These are phyloP conservation scores for Boletus rufocinnamomeus DNA, from an alignment of 768 basidiomycete species.

Conservation along the genomic window DNA sequence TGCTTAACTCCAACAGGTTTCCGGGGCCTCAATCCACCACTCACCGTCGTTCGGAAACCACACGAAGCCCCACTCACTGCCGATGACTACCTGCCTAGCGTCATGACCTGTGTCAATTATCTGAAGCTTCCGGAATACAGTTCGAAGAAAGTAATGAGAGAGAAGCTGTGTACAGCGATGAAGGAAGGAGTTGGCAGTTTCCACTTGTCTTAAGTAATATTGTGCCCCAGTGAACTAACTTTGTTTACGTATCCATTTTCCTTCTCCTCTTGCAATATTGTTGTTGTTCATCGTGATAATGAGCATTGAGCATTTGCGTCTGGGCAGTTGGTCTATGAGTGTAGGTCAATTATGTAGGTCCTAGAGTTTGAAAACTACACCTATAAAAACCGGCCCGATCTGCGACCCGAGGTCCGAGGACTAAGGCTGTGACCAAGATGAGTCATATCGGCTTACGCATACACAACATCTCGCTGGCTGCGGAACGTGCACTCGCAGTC, in stretches of 20 bases:
- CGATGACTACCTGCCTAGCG: slow-evolving; percentile 94
- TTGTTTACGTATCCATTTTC: slow-evolving; percentile 24
- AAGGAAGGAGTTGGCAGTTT: slow-evolving; percentile 95
- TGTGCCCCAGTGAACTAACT: slow-evolving; percentile 21
- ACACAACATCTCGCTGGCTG: slow-evolving; percentile 14
- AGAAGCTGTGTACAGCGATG: slow-evolving; percentile 84
- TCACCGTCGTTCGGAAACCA: slow-evolving; percentile 97
- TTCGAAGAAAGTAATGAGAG: slow-evolving; percentile 77
- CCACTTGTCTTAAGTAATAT: slow-evolving; percentile 78
- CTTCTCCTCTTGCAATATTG: slow-evolving; percentile 13
- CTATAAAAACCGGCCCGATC: no score
- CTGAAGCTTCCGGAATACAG: slow-evolving; percentile 96
- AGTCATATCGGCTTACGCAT: slow-evolving; percentile 12
- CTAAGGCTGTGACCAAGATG: neutral
- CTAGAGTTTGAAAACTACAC: no score
- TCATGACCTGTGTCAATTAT: slow-evolving; percentile 99
- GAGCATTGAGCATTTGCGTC: slow-evolving; percentile 7
- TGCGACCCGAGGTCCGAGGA: no score
- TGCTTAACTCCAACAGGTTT: slow-evolving; percentile 58
- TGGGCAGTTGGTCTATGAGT: no score
- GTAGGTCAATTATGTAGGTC: no score
- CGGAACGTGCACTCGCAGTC: slow-evolving; percentile 31
- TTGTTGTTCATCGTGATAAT: slow-evolving; percentile 15
- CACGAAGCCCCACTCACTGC: slow-evolving; percentile 89
- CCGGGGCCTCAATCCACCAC: slow-evolving; percentile 88